Base-by-base conservation (phyloP, 306 rosid species). In the Lathyrus aphaca region DNA sequence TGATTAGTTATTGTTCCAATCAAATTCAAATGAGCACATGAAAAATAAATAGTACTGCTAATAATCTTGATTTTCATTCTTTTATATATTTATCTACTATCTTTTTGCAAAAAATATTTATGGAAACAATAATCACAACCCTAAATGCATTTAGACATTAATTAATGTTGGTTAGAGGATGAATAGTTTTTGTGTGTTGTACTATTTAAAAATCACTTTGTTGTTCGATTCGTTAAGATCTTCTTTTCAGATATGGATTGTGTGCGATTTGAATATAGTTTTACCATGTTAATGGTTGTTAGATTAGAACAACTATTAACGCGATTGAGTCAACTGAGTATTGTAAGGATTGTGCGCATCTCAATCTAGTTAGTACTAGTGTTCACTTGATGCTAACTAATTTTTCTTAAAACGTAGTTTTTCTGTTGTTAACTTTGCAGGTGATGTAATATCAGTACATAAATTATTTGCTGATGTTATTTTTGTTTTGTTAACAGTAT, bases 401-500 rank as follows among this genome's bases (percentile, higher is more conserved):
- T 21, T 21, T 21, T 21, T 21, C 23, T 23, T 23, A 1, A 23
- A 23, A 23, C 3, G 25, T 23, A 1, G 25, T 2, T 23, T 48
- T 15, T 48, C 4, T 48, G 10, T 2, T 48, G 3, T 2, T n/a
- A 46, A 17, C 10, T 46, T 45, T 45, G 21, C 19, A 46, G 6
- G 38, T 32, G 38, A 5, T 46, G 21, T 46, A 46, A 46, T 46
- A 46, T 46, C 5, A 7, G 18, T 16, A 16, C 9, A 48, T 48
- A 7, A 48, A 48, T 8, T 18, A 23, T 50, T 17, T 9, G 35
- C 60, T 54, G 1, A 21, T 19, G 45, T 21, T 58, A 8, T 35
- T 66, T 60, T 45, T 9, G 4, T 65, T 75, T 50, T 14, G 44
- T 39, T 66, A 43, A 73, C 88, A 92, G 98, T 80, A 82, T 86